phyloP scores from a whole-genome alignment of 1,284 basidiomycete species.

The Ceratobasidium sp. region DNA sequence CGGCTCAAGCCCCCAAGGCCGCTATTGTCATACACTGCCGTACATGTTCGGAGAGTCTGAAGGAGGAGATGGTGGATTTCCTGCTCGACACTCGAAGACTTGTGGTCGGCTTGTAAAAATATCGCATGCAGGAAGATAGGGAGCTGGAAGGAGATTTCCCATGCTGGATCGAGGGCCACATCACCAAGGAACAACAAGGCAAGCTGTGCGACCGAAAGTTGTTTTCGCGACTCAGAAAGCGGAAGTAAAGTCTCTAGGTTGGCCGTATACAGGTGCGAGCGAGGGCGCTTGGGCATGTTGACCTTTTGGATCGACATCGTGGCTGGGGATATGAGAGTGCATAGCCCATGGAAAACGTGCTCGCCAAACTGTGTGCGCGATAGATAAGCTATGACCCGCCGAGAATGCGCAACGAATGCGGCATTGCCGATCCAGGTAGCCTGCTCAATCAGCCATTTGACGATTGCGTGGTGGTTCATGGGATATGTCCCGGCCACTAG shows the following conservation, averaged over 20 bases:
- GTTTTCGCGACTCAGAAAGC: constrained; percentile 48
- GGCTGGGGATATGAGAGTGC: constrained; percentile 78
- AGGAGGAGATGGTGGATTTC: constrained; percentile 81
- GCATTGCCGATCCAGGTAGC: constrained; percentile 84
- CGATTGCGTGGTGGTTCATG: constrained; percentile 80
- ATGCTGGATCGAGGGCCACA: constrained; percentile 79
- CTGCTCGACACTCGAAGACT: constrained; percentile 72
- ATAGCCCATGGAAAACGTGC: constrained; percentile 84
- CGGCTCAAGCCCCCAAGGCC: constrained; percentile 51
- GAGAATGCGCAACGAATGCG: constrained; percentile 81
- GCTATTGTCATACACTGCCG: constrained; percentile 73
- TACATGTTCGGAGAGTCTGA: constrained; percentile 82
- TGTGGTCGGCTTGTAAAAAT: constrained; percentile 86
- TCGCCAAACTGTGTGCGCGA: constrained; percentile 81
- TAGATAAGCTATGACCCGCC: constrained; percentile 85
- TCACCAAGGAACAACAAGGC: constrained; percentile 89
- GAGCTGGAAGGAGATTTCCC: constrained; percentile 77
- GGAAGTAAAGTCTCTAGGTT: constrained; percentile 45
- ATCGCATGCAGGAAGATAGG: constrained; percentile 83
- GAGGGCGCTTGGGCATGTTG: constrained; percentile 56
- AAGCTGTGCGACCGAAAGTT: constrained; percentile 82
- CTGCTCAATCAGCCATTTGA: constrained; percentile 88
- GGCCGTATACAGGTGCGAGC: constrained; percentile 44
- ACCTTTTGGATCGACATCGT: constrained; percentile 42
- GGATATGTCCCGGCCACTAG: constrained; percentile 76